phyloP scores from a whole-genome alignment of 2,329 filamentous ascomycete genomes.

The Ophiostoma tasmaniense region DNA sequence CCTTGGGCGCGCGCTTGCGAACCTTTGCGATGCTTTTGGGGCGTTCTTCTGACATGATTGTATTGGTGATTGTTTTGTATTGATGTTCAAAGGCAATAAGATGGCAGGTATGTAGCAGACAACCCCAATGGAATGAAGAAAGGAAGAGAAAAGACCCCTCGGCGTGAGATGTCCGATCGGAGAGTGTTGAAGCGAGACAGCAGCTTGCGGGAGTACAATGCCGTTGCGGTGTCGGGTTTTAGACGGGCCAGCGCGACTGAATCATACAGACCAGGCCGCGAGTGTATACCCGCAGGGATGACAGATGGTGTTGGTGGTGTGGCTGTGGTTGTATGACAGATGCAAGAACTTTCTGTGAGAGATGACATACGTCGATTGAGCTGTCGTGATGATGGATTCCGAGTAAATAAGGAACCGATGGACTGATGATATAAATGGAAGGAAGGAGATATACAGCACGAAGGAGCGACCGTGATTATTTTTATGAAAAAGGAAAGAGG shows the following conservation, averaged over 20 bases:
- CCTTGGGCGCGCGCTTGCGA: constrained; percentile 43
- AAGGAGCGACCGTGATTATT: background rate
- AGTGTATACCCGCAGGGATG: background rate
- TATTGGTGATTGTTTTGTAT: background rate
- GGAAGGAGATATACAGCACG: background rate
- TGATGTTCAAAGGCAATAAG: background rate
- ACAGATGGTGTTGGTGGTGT: background rate
- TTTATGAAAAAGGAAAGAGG: background rate
- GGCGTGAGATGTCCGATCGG: background rate
- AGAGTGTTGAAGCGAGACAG: background rate
- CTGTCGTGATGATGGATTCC: background rate
- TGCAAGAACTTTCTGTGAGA: background rate
- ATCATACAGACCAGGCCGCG: background rate
- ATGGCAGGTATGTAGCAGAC: background rate
- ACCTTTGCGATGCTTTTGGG: constrained; percentile 34
- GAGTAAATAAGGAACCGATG: background rate
- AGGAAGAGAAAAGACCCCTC: background rate
- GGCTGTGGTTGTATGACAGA: background rate
- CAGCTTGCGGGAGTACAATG: background rate
- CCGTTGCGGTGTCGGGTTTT: background rate
- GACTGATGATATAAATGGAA: background rate
- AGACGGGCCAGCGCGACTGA: background rate
- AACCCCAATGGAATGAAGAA: background rate
- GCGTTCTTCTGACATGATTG: constrained; percentile 28
- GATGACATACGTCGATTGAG: background rate